Conservation (phyloP, 2,329 filamentous ascomycete genomes). For the Colletotrichum cordylinicola region DNA sequence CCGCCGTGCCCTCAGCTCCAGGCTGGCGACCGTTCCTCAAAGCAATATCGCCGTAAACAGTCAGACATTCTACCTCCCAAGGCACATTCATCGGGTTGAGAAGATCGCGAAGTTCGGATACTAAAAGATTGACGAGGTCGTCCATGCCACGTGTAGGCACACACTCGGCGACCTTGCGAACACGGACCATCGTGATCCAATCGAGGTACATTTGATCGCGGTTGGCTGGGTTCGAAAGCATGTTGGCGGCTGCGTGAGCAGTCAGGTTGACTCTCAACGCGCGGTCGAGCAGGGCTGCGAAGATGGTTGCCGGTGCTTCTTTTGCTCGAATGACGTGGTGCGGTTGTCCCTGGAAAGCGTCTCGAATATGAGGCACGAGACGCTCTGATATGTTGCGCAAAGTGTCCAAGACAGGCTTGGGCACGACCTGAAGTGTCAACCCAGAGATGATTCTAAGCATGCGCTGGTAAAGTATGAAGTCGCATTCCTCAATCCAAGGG, state of each 20-base stretch:
- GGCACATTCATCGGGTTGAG: constrained; percentile 72
- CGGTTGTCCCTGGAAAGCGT: constrained; percentile 86
- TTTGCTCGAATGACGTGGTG: constrained; percentile 86
- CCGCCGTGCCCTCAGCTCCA: constrained; percentile 39
- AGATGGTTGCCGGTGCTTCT: constrained; percentile 85
- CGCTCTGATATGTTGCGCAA: constrained; percentile 85
- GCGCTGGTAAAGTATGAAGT: constrained; percentile 94
- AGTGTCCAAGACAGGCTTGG: constrained; percentile 84
- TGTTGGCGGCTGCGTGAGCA: constrained; percentile 91
- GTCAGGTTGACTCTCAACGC: constrained; percentile 91
- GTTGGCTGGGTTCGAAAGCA: constrained; percentile 87
- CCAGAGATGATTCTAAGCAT: constrained; percentile 92
- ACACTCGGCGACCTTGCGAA: constrained; percentile 68
- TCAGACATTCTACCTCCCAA: constrained; percentile 68
- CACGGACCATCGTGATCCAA: constrained; percentile 74
- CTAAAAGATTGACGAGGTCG: constrained; percentile 66
- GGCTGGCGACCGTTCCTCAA: constrained; percentile 51
- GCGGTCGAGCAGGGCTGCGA: constrained; percentile 84
- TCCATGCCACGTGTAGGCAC: constrained; percentile 70
- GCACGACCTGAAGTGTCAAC: constrained; percentile 90
- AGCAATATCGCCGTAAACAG: constrained; percentile 64
- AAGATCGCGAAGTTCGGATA: constrained; percentile 73
- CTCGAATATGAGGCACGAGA: constrained; percentile 81
- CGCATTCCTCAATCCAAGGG: constrained; percentile 93
- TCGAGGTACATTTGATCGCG: constrained; percentile 96